Percentiles rank a stretch among this genome's conserved stretches.
These are phyloP conservation scores for Plasmodium gaboni DNA, from an alignment of 169 alveolate genomes.

Conservation along the genomic window DNA sequence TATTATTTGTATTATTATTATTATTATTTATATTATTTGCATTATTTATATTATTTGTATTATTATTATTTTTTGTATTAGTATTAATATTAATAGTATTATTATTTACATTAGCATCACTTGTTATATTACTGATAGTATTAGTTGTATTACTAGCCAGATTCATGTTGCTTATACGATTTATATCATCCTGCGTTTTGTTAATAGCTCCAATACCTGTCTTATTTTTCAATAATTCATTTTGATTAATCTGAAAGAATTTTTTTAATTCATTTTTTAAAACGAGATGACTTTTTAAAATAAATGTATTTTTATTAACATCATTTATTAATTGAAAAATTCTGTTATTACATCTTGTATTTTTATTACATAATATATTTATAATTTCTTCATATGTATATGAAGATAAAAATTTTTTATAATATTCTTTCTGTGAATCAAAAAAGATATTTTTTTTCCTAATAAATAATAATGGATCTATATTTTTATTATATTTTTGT, in stretches of 20 bases:
- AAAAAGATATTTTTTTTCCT: constrained; percentile 60
- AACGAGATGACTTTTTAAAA: constrained; percentile 26
- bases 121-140: too few relatives aligned
- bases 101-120: too few relatives aligned
- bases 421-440: constrained; percentile 53
- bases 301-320: constrained; percentile 32
- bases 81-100: too few relatives aligned
- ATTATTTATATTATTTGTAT: too few relatives aligned
- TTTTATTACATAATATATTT: constrained; percentile 23
- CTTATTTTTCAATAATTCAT: constrained; percentile 2
- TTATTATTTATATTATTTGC: too few relatives aligned
- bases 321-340: constrained; percentile 22
- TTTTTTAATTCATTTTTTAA: constrained; percentile 47
- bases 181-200: background rate
- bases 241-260: constrained; percentile 29
- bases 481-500: background rate
- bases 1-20: too few relatives aligned
- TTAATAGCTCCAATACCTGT: background rate
- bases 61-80: too few relatives aligned
- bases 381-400: constrained; percentile 63
- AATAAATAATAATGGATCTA: background rate
- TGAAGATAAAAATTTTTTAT: constrained; percentile 39
- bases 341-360: background rate
- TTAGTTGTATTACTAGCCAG: too few relatives aligned
- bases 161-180: too few relatives aligned